Base-by-base conservation (phyloP, 1,284 basidiomycete species). In the Kalmanozyma brasiliensis region DNA sequence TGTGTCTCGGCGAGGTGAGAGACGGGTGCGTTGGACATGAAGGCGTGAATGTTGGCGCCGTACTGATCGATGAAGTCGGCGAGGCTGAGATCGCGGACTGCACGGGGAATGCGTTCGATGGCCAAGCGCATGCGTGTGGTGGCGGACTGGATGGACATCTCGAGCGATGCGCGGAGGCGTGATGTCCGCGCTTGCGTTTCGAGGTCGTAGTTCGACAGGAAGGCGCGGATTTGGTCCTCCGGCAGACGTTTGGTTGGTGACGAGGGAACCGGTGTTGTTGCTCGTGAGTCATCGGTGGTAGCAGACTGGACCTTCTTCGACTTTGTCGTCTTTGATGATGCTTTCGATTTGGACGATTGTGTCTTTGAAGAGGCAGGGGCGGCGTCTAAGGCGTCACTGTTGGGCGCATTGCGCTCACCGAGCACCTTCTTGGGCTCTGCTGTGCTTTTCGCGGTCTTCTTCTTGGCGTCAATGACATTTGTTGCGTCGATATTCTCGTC, bases 161-260 rank as follows among this genome's bases (percentile, higher is more conserved):
- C 64, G n/a, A 72, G 26, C 8, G 41, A 40, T 0, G 60, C 49
- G 23, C 38, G 23, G 1, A 72, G 41, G 2, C 60, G 60, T 5
- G 55, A 32, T 2, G 67, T 7, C 2, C 63, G 59, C 8, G 52
- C 32, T n/a, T 57, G 44, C 9, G 49, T 37, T n/a, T 76, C 70
- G 11, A 76, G 35, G 42, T 76, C 73, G 46, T 73, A 76, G 42
- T 65, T 71, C 7, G 64, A 49, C 11, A 76, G 52, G 30, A 57
- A 73, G 7, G 55, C 44, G 33, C 64, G 57, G 19, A 76, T 60
- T 43, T 73, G 73, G 2, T 67, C 67, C 41, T 76, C 70, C 11
- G 73, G 70, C 29, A 76, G 20, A 20, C 49, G 49, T 22, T 42
- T 62, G 2, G 23, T 29, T 2, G 56, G 52, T 6, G 58, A 67